Evolutionary conservation across 2,329 filamentous ascomycete genomes (phyloP).

Genomic region (Cercospora sp.): DNA sequence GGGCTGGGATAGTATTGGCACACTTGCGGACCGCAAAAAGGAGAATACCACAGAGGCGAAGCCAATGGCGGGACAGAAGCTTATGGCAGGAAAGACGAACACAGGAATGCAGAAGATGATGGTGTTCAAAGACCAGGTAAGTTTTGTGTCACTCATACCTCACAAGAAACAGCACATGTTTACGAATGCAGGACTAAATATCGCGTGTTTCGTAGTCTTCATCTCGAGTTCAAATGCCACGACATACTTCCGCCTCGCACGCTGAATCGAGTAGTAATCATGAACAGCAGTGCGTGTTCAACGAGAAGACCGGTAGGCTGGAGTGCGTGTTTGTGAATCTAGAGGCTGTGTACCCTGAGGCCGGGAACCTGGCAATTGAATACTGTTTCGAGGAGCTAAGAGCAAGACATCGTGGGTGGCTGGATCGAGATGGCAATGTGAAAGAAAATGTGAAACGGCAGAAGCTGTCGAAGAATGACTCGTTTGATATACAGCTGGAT

Average conservation of each 20-base stretch:
- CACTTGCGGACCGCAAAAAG: slow-evolving; percentile 84
- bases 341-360: slow-evolving; percentile 78
- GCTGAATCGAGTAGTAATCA: slow-evolving; percentile 33
- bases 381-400: slow-evolving; percentile 90
- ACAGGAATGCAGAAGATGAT: slow-evolving; percentile 75
- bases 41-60: slow-evolving; percentile 85
- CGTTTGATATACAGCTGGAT: slow-evolving; percentile 27
- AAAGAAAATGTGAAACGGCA: slow-evolving; percentile 31
- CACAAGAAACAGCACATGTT: slow-evolving; percentile 57
- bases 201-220: slow-evolving; percentile 43
- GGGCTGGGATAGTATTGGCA: slow-evolving; percentile 91
- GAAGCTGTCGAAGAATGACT: slow-evolving; percentile 19
- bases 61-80: slow-evolving; percentile 87
- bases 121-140: slow-evolving; percentile 95
- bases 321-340: slow-evolving; percentile 88
- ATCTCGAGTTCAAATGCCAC: slow-evolving; percentile 31
- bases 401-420: slow-evolving; percentile 71
- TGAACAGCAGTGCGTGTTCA: slow-evolving; percentile 76
- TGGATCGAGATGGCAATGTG: slow-evolving; percentile 54
- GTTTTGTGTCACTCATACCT: slow-evolving; percentile 45
- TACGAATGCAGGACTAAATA: slow-evolving; percentile 96
- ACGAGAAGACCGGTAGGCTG: slow-evolving; percentile 76
- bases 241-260: slow-evolving; percentile 31
- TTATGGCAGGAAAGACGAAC: slow-evolving; percentile 84
- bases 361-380: slow-evolving; percentile 67